Evolutionary conservation across 345 rosid species (phyloP).

Genomic region (Gynandropsis gynandra): DNA sequence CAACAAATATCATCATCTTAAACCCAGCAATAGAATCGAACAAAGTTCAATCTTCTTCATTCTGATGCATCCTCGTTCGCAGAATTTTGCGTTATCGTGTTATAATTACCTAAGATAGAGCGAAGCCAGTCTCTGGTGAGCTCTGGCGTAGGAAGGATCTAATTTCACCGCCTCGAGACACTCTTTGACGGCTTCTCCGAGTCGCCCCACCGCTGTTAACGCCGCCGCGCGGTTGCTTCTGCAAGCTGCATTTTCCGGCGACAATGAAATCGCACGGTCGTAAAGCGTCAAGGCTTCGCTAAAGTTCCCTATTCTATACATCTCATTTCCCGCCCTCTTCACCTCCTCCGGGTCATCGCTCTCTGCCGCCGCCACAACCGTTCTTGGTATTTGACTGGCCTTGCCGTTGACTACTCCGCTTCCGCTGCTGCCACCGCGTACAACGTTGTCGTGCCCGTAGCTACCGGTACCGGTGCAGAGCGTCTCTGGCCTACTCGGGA

Average conservation of each 20-base stretch:
- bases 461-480: slow-evolving; percentile 71
- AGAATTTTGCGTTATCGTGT: neutral
- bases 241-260: slow-evolving; percentile 67
- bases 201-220: slow-evolving; percentile 56
- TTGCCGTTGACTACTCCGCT: slow-evolving; percentile 22
- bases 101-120: slow-evolving; percentile 68
- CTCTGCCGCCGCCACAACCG: slow-evolving; percentile 41
- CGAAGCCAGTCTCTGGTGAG: slow-evolving; percentile 73
- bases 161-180: slow-evolving; percentile 80
- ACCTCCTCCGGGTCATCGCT: slow-evolving; percentile 61
- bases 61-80: neutral
- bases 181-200: slow-evolving; percentile 73
- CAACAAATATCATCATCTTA: too few relatives aligned
- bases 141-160: slow-evolving; percentile 68
- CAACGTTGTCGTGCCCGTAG: slow-evolving; percentile 87
- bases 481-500: slow-evolving; percentile 43
- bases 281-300: slow-evolving; percentile 64
- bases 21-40: too few relatives aligned
- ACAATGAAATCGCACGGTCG: slow-evolving; percentile 64
- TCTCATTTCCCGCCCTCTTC: slow-evolving; percentile 71
- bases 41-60: neutral
- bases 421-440: slow-evolving; percentile 41
- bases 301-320: slow-evolving; percentile 64
- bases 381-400: slow-evolving; percentile 38
- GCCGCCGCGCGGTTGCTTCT: slow-evolving; percentile 87